Percentiles rank a stretch among this genome's conserved stretches.
Evolutionary conservation across 2,329 filamentous ascomycete genomes (phyloP).

Genomic region (Colletotrichum horii): DNA sequence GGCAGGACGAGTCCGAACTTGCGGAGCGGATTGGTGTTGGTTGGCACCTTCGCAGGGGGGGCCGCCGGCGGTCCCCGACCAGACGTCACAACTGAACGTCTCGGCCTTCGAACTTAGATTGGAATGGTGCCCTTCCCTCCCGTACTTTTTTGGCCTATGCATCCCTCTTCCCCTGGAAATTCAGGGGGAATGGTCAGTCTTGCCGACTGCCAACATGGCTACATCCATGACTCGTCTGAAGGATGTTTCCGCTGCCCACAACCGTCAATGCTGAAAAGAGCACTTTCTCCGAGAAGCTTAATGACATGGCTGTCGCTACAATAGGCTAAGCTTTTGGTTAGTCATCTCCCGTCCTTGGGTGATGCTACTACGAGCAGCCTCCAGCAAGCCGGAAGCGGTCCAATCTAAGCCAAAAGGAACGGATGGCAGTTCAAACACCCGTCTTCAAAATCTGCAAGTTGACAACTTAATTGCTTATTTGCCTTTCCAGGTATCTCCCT

Average conservation of each 20-base stretch:
- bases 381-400: neutral
- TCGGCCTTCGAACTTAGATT: conserved; percentile 10
- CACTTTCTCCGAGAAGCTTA: neutral
- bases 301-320: neutral
- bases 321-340: neutral
- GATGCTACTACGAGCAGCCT: neutral
- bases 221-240: conserved; percentile 13
- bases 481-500: neutral
- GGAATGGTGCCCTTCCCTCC: neutral
- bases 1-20: conserved; percentile 1
- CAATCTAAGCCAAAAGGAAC: neutral
- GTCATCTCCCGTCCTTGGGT: neutral
- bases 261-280: neutral
- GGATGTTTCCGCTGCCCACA: neutral
- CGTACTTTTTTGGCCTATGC: neutral
- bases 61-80: neutral
- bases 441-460: neutral
- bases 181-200: neutral
- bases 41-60: neutral
- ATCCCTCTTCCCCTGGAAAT: neutral
- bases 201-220: neutral
- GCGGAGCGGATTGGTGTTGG: neutral
- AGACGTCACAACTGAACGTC: conserved; percentile 8
- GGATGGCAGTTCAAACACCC: conserved; percentile 10
- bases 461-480: neutral